Base-by-base conservation (phyloP, 495 filamentous ascomycete genomes). In the Apiosordaria backusii region DNA sequence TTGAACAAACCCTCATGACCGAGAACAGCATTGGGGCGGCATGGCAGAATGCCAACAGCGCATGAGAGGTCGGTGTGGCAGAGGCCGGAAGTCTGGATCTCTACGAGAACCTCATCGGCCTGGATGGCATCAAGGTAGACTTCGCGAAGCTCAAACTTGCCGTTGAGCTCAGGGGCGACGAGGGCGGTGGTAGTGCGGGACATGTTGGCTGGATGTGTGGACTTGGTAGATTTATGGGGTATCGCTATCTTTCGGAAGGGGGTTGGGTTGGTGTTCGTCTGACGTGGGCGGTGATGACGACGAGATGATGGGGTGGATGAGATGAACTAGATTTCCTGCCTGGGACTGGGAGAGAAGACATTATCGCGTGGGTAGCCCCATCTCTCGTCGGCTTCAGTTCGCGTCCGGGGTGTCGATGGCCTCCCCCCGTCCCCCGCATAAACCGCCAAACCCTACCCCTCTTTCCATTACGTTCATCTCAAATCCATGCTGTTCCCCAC, bases 11-110 rank as follows among this genome's bases (percentile, higher is more conserved):
- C 91, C 77, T 93, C 90, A 78, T 93, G 90, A 55, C 90, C 90
- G 25, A 92, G 83, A 4, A 92, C 88, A 19, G 88, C 90, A 57
- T 88, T 89, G 1, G 84, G 81, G 65, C 23, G 72, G 74, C 35
- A 82, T 50, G 59, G 79, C 65, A 65, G 77, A 65, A 59, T 18
- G 62, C 62, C 81, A 67, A 21, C 71, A 23, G 71, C 79, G 75
- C 40, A 82, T 64, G 60, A 81, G 73, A 89, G 88, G 78, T 92
- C 90, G 70, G 84, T 88, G 63, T 90, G 90, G 77, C 90, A 92
- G 72, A 92, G 89, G 58, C 90, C 90, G 4, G 89, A 91, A 75
- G 85, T 88, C 65, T 84, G 85, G 72, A 92, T 86, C 64, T 88
- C 85, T 71, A 92, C 83, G 63, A 92, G 76, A 60, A 92, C 89